Percentiles rank a stretch among this genome's conserved stretches.
These are phyloP conservation scores for Leucocoprinus leucothites DNA, from an alignment of 768 basidiomycete species.

Conservation along the genomic window DNA sequence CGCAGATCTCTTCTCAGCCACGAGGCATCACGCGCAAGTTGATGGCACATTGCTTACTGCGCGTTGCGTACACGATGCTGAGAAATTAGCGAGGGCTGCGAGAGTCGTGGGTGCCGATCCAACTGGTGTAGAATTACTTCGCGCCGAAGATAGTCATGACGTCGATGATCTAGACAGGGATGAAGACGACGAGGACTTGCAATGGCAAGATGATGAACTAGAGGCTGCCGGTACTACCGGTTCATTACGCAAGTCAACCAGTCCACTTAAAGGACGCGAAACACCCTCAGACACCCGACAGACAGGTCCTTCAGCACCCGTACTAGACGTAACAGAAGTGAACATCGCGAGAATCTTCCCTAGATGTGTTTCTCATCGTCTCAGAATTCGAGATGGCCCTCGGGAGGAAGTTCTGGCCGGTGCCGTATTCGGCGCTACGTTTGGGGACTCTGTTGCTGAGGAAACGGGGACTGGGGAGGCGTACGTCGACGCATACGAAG, in stretches of 20 bases:
- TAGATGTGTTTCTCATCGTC: conserved; percentile 69
- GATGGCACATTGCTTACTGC: conserved; percentile 68
- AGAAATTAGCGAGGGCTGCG: conserved; percentile 63
- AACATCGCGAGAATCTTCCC: conserved; percentile 75
- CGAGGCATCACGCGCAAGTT: conserved; percentile 65
- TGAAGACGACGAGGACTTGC: background rate
- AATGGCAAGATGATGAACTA: conserved; percentile 13
- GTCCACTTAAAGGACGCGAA: no score
- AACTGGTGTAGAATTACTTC: conserved; percentile 57
- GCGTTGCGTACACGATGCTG: conserved; percentile 58
- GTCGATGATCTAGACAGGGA: background rate
- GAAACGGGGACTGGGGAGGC: background rate
- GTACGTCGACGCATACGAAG: conserved; percentile 18
- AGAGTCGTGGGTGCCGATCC: conserved; percentile 62
- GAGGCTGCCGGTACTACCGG: conserved; percentile 1
- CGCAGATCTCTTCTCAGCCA: conserved; percentile 70
- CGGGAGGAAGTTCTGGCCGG: conserved; percentile 69
- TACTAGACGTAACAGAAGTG: conserved; percentile 61
- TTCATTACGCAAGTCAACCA: background rate
- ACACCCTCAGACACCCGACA: background rate
- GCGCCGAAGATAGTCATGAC: conserved; percentile 15
- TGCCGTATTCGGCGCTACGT: conserved; percentile 55
- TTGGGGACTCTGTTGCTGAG: conserved; percentile 17
- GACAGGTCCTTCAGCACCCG: background rate
- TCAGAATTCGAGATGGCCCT: conserved; percentile 67